phyloP scores from a whole-genome alignment of 1,284 basidiomycete species.

The Mrakiaceae sp. region DNA sequence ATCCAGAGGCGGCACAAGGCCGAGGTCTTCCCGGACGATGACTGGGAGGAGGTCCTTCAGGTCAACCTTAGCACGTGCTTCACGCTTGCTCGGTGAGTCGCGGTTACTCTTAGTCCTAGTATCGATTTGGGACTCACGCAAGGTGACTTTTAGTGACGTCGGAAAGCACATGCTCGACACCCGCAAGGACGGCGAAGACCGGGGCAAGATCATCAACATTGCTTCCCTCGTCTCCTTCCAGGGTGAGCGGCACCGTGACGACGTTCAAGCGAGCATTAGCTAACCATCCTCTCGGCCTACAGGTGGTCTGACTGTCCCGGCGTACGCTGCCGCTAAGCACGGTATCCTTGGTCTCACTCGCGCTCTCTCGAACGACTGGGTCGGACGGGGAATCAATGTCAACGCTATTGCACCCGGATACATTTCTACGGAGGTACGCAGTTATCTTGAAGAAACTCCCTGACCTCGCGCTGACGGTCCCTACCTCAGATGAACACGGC shows the following conservation, averaged over 20 bases:
- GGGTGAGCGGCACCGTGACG: constrained; percentile 31
- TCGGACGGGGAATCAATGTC: constrained; percentile 72
- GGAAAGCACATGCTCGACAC: constrained; percentile 37
- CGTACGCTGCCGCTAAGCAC: constrained; percentile 79
- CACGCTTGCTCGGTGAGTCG: constrained; percentile 27
- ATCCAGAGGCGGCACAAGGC: constrained; percentile 79
- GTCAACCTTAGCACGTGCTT: constrained; percentile 40
- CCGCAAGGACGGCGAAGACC: constrained; percentile 28
- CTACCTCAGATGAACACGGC: constrained; percentile 31
- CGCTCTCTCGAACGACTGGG: constrained; percentile 52
- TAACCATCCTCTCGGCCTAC: not conserved
- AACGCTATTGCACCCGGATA: constrained; percentile 75
- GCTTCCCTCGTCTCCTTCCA: constrained; percentile 37
- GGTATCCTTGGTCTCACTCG: constrained; percentile 65
- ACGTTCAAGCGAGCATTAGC: not conserved
- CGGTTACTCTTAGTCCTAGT: too few relatives aligned
- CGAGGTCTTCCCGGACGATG: constrained; percentile 66
- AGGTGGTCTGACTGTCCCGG: constrained; percentile 69
- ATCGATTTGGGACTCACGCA: too few relatives aligned
- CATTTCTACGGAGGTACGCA: constrained; percentile 57
- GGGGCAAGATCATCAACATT: constrained; percentile 41
- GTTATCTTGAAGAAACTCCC: not conserved
- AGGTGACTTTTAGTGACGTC: constrained; percentile 26
- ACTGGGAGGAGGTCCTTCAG: constrained; percentile 68
- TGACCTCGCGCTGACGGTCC: constrained; percentile 34